Conservation (phyloP, 306 rosid genomes). For the Potentilla sterilis region DNA sequence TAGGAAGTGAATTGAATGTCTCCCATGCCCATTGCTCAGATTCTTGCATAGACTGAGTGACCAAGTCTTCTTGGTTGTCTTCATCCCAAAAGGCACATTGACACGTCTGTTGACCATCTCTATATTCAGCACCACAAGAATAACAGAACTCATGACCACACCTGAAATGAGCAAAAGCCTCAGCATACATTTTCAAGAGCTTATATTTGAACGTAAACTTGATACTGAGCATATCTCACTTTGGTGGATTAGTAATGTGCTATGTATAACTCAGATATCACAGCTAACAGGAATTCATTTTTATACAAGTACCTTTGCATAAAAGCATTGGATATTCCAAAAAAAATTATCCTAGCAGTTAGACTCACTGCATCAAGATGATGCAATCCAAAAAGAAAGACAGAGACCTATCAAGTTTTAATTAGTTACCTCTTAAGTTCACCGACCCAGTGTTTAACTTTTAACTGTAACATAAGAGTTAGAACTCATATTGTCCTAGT, state of each 20-base stretch:
- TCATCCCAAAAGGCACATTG: slow-evolving; percentile 88
- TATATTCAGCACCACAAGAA: slow-evolving; percentile 76
- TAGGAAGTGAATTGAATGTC: slow-evolving; percentile 80
- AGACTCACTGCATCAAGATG: background rate
- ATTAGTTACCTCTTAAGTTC: background rate
- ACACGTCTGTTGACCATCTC: slow-evolving; percentile 67
- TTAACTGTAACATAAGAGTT: background rate
- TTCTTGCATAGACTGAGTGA: slow-evolving; percentile 73
- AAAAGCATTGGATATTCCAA: background rate
- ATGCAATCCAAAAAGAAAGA: background rate
- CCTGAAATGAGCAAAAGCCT: slow-evolving; percentile 43
- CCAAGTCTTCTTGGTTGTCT: slow-evolving; percentile 53
- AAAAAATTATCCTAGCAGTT: background rate
- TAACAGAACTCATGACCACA: slow-evolving; percentile 90
- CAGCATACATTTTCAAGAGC: background rate
- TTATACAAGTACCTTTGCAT: background rate
- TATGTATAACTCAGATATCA: background rate
- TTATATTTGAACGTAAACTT: background rate
- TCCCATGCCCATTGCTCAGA: slow-evolving; percentile 99
- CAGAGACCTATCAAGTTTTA: background rate
- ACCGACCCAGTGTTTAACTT: background rate
- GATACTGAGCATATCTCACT: background rate
- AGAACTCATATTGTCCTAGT: background rate
- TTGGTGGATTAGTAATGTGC: background rate
- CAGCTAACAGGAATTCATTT: background rate